These are phyloP conservation scores for Coprinopsis strossmayeri DNA, from an alignment of 768 basidiomycete genomes.

Conservation along the genomic window DNA sequence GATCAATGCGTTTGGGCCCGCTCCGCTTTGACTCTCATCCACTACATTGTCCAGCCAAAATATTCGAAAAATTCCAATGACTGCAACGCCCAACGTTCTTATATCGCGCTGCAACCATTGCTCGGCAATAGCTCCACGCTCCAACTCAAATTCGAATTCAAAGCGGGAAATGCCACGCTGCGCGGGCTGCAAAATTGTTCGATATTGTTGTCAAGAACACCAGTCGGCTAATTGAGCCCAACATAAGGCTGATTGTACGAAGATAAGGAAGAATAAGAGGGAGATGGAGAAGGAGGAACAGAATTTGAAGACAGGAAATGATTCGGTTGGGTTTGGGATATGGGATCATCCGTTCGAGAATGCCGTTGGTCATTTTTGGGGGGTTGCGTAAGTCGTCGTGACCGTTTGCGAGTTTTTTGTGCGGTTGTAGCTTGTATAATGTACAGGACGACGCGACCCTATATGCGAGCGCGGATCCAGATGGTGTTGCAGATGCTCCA, in stretches of 20 bases:
- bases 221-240: slow-evolving; percentile 7
- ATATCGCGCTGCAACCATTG: too few species aligned
- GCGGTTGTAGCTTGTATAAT: too few species aligned
- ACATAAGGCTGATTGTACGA: slow-evolving; percentile 5
- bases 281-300: slow-evolving; percentile 6
- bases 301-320: background rate
- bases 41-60: too few species aligned
- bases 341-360: slow-evolving; percentile 6
- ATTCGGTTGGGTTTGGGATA: background rate
- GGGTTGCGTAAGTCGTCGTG: slow-evolving; percentile 3
- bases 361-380: slow-evolving; percentile 11
- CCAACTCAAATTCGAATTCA: too few species aligned
- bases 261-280: slow-evolving; percentile 1
- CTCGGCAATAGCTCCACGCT: too few species aligned
- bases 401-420: too few species aligned
- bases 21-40: too few species aligned
- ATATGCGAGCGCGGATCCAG: slow-evolving; percentile 10
- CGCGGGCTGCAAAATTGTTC: slow-evolving; percentile 6
- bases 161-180: too few species aligned
- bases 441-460: slow-evolving; percentile 6
- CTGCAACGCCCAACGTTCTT: too few species aligned
- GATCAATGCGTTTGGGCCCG: too few species aligned
- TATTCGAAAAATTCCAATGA: too few species aligned
- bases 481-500: slow-evolving; percentile 2
- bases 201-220: slow-evolving; percentile 11